Evolutionary conservation across 2,329 filamentous ascomycete species (phyloP), one percentile per base, ranked within the genome.

Genomic region (Diplodia mutila): DNA sequence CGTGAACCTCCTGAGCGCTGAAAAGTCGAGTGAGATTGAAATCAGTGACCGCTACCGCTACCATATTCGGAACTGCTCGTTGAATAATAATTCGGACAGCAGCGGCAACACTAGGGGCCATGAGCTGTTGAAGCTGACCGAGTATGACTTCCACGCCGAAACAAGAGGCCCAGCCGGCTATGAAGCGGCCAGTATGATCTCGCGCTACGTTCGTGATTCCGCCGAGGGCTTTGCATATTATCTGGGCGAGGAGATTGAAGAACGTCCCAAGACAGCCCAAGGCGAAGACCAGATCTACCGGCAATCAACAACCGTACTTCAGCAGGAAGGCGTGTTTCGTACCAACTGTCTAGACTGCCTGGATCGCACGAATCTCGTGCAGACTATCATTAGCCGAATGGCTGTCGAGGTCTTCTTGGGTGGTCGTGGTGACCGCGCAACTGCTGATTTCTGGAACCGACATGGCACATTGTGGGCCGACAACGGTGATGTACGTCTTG

Each of bases 341-440:
- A 97, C 94, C 4, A 99, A 99, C 74, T 99, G 95, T 77, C 84
- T 99, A 29, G 95, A 99, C 78, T 99, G 95, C 76, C 83, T 99
- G 52, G 95, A 99, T 77, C 89, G 95, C 68, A 99, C 95, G 8
- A 99, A 99, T 76, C 84, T 98, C 32, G 93, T 99, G 32, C 95
- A 99, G 80, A 97, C 94, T 0, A 92, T 98, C 71, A 91, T 99
- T 73, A 97, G 94, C 68, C 91, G 93, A 74, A 94, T 97, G 91
- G 93, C 93, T 0, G 84, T 97, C 23, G 93, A 97, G 76, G 84
- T 90, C 0, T 98, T 98, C 73, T 81, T 99, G 3, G 80, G 81
- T 16, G 93, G 97, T 72, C 86, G 90, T 69, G 86, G 85, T 29
- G 88, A 92, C 71, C 85, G 84, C 69, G 90, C 91, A 0, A 85